Evolutionary conservation across 805 yeast species (phyloP).

Genomic region (Scheffersomyces ergatensis): DNA sequence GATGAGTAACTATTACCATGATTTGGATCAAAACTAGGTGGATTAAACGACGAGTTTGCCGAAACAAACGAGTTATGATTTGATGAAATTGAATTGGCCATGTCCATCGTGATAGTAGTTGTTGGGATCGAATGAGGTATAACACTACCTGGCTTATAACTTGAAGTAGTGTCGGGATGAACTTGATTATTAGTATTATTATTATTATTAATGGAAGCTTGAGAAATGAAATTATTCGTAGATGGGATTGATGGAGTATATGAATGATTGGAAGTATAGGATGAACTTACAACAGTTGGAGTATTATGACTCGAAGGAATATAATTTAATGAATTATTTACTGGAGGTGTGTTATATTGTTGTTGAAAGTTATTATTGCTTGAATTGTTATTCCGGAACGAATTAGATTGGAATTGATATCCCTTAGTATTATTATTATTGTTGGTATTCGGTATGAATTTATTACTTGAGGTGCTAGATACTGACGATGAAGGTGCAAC

Average conservation of each 20-base stretch:
- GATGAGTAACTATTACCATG: slow-evolving; percentile 1
- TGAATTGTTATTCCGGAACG: background rate
- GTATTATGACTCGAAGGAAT: slow-evolving; percentile 43
- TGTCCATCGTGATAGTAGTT: slow-evolving; percentile 51
- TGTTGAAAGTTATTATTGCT: background rate
- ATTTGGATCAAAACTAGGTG: slow-evolving; percentile 1
- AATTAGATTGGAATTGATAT: background rate
- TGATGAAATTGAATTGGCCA: slow-evolving; percentile 27
- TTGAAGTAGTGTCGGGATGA: slow-evolving; percentile 4
- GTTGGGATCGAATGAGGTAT: slow-evolving; percentile 48
- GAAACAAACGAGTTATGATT: slow-evolving; percentile 6
- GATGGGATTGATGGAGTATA: slow-evolving; percentile 24
- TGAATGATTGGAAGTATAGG: slow-evolving; percentile 42
- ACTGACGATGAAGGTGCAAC: slow-evolving; percentile 5
- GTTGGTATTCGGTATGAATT: slow-evolving; percentile 7
- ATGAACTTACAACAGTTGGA: slow-evolving; percentile 39
- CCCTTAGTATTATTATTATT: background rate
- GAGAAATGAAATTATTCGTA: slow-evolving; percentile 10
- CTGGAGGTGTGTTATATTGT: background rate
- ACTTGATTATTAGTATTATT: slow-evolving; percentile 4
- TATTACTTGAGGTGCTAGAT: slow-evolving; percentile 4
- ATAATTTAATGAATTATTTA: slow-evolving; percentile 20
- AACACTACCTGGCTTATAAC: slow-evolving; percentile 10
- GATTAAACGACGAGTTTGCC: slow-evolving; percentile 8
- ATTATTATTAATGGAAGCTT: too few species aligned